Evolutionary conservation across 2,329 filamentous ascomycete genomes (phyloP).

Genomic region (Diaporthe caulivora): DNA sequence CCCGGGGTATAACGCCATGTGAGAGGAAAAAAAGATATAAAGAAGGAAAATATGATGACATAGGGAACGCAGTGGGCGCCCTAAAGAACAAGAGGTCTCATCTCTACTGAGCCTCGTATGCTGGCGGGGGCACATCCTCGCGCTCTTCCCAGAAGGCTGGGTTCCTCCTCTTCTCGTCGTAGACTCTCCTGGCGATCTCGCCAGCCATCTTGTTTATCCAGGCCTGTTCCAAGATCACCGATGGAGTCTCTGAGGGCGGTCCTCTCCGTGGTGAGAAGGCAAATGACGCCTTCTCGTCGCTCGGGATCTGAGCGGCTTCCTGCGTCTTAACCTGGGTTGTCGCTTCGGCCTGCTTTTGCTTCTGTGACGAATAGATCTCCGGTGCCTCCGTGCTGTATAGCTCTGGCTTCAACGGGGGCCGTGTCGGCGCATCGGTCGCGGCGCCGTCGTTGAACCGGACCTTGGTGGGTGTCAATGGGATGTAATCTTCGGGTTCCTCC

Average conservation of each 20-base stretch:
- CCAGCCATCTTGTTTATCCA: slow-evolving; percentile 95
- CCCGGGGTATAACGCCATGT: slow-evolving; percentile 40
- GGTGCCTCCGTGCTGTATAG: slow-evolving; percentile 47
- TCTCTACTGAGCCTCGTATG: slow-evolving; percentile 67
- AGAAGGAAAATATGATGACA: slow-evolving; percentile 19
- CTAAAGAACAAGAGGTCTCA: slow-evolving; percentile 13
- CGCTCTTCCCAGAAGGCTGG: slow-evolving; percentile 66
- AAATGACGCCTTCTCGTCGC: slow-evolving; percentile 48
- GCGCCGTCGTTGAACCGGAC: slow-evolving; percentile 55
- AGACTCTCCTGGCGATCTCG: slow-evolving; percentile 88
- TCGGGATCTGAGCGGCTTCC: slow-evolving; percentile 45
- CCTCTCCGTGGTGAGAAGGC: slow-evolving; percentile 48
- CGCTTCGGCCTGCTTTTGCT: slow-evolving; percentile 8
- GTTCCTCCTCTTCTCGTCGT: slow-evolving; percentile 81
- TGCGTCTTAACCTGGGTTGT: slow-evolving; percentile 40
- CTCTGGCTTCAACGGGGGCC: slow-evolving; percentile 51
- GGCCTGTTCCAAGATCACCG: slow-evolving; percentile 79
- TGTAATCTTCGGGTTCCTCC: slow-evolving; percentile 69
- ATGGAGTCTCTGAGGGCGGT: slow-evolving; percentile 62
- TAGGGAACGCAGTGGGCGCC: not conserved
- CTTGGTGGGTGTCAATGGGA: slow-evolving; percentile 50
- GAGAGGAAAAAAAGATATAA: slow-evolving; percentile 8
- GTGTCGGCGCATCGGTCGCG: slow-evolving; percentile 46
- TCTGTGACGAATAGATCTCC: not conserved
- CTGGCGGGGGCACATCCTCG: slow-evolving; percentile 70